Percentiles rank a stretch among this genome's conserved stretches.
Conservation (phyloP, 306 rosid genomes). For the Vicia sativa region DNA sequence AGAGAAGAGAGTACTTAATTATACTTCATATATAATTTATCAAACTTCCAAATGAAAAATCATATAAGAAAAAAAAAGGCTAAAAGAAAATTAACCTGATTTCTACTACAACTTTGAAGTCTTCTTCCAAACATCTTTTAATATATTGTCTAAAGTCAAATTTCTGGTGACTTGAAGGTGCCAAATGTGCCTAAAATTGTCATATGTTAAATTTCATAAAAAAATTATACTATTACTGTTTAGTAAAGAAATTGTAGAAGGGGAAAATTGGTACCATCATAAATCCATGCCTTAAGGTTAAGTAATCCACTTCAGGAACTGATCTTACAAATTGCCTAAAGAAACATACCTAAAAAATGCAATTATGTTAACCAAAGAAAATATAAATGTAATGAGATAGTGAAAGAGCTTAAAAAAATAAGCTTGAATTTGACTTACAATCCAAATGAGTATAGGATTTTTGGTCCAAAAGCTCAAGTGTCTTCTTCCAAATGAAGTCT, state of each 20-base stretch:
- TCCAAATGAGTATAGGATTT: conserved; percentile 73
- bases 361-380: background rate
- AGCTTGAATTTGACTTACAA: conserved; percentile 56
- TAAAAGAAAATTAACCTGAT: conserved; percentile 56
- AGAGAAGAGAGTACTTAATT: background rate
- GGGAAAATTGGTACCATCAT: conserved; percentile 56
- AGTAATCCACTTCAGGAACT: conserved; percentile 90
- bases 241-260: background rate
- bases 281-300: conserved; percentile 91
- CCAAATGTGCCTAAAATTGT: conserved; percentile 80
- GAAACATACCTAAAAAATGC: conserved; percentile 57
- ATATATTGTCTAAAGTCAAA: conserved; percentile 85
- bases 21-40: conserved; percentile 4
- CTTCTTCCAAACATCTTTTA: conserved; percentile 81
- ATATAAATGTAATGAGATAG: too few relatives aligned
- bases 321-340: conserved; percentile 89
- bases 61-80: background rate
- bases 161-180: conserved; percentile 71
- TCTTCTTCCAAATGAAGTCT: conserved; percentile 92
- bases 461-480: conserved; percentile 80
- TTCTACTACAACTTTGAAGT: conserved; percentile 87
- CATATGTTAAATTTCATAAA: background rate
- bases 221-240: background rate
- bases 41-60: background rate
- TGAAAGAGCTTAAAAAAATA: background rate